Evolutionary conservation across 352 stramenopile species (phyloP), one percentile per base, ranked within the genome.

Genomic region (Phytophthora idaei): DNA sequence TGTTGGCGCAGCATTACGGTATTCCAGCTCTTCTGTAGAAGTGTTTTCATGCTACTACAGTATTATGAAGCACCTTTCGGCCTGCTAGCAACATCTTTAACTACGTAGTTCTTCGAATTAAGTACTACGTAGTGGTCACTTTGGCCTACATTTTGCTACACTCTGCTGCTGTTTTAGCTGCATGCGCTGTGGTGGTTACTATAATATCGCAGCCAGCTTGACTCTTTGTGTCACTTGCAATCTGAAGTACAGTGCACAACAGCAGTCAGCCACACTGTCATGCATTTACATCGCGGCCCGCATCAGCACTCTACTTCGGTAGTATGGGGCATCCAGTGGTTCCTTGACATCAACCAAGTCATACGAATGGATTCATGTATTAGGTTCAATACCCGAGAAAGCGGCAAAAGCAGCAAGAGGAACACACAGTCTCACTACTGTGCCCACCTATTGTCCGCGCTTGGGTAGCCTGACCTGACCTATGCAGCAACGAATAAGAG

Each of bases 361-460:
- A 54, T 67, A 57, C 44, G 52, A 64, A 69, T 63, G 51, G 21
- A 64, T 76, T 48, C 57, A 73, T 74, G 61, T 77, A 74, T 74
- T 71, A 72, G 57, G 34, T 63, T 64, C 28, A 52, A 44, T 44
- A 67, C 39, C 49, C 39, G 56, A 39, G 12, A 39, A 55, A 46
- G 9, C 11, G 27, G 58, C 36, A 56, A 69, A 51, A n/a, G 46
- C 28, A 70, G 45, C 41, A 68, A 74, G 32, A 69, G 49, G 39
- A 53, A 50, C 45, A 41, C 21, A 55, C 44, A 51, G 21, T 28
- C 58, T 57, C 28, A 52, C 44, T 49, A 61, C 31, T 21, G 21
- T 21, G 21, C 21, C 39, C 56, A 56, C 49, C 46, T 65, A 29
- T 49, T 66, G 11, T 42, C 28, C 15, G 15, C 53, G 46, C 52